Evolutionary conservation across 2,329 filamentous ascomycete species (phyloP).

Genomic region (Scolecobasidium constrictum): DNA sequence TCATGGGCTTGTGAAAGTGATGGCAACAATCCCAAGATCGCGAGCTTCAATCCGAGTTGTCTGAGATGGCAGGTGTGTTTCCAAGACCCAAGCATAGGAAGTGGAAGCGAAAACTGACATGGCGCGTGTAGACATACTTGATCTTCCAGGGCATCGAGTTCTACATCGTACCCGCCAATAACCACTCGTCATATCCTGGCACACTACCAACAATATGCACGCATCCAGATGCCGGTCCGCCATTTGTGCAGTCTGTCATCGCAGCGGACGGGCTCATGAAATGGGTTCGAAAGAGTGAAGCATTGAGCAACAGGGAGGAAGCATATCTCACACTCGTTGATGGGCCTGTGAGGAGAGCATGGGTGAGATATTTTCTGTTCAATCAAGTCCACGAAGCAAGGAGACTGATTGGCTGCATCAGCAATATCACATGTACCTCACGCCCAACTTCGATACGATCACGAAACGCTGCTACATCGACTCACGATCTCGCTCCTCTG

Average conservation of each 20-base stretch:
- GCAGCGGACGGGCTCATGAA: neutral
- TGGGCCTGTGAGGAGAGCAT: slow-evolving; percentile 69
- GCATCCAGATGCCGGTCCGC: neutral
- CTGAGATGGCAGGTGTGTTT: slow-evolving; percentile 83
- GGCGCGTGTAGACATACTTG: slow-evolving; percentile 61
- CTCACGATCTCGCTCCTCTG: slow-evolving; percentile 44
- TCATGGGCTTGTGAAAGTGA: slow-evolving; percentile 1
- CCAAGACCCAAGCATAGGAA: neutral
- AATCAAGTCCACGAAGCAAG: neutral
- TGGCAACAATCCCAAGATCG: neutral
- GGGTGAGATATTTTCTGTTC: slow-evolving; percentile 43
- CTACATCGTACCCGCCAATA: slow-evolving; percentile 61
- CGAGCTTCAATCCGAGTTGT: slow-evolving; percentile 86
- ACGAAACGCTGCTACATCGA: slow-evolving; percentile 62
- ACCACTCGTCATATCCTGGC: slow-evolving; percentile 85
- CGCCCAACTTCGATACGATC: slow-evolving; percentile 55
- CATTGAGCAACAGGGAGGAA: slow-evolving; percentile 30
- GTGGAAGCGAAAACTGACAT: slow-evolving; percentile 3
- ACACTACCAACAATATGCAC: slow-evolving; percentile 80
- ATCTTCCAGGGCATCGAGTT: slow-evolving; percentile 64
- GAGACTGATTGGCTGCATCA: slow-evolving; percentile 13
- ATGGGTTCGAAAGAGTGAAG: slow-evolving; percentile 32
- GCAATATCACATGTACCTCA: slow-evolving; percentile 76
- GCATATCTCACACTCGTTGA: slow-evolving; percentile 72
- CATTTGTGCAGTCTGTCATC: slow-evolving; percentile 14